Conservation (phyloP, 345 rosid genomes). For the Erysimum cheiranthoides region DNA sequence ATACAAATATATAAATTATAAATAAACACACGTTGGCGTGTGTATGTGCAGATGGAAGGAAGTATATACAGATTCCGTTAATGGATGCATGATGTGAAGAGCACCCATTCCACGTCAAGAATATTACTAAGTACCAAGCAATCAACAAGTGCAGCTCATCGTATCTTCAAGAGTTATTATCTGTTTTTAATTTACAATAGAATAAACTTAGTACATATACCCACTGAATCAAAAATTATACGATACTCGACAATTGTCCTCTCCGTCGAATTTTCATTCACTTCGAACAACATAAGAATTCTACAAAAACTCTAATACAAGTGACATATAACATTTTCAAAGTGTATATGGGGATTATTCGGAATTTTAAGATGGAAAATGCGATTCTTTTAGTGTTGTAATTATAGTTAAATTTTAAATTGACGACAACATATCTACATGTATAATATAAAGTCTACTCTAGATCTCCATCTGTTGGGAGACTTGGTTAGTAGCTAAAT, state of each 20-base stretch:
- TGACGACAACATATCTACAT: background rate
- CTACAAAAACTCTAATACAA: background rate
- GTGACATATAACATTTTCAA: background rate
- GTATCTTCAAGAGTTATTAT: constrained; percentile 38
- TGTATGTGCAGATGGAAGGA: constrained; percentile 23
- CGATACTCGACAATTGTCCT: background rate
- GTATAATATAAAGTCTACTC: constrained; percentile 12
- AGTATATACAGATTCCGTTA: constrained; percentile 27
- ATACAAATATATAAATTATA: background rate
- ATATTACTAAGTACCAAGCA: constrained; percentile 35
- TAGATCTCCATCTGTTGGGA: constrained; percentile 1
- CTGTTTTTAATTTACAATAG: background rate
- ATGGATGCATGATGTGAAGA: constrained; percentile 45
- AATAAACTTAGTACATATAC: background rate
- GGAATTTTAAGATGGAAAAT: background rate
- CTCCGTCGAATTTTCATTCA: background rate
- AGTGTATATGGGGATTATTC: background rate
- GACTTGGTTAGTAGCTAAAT: constrained; percentile 23
- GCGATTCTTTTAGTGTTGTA: background rate
- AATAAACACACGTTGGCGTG: constrained; percentile 38
- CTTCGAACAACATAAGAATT: background rate
- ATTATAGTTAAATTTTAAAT: background rate
- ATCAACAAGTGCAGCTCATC: constrained; percentile 44
- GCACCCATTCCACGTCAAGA: constrained; percentile 45
- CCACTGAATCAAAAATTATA: background rate